These are phyloP conservation scores for Hypomontagnella submonticulosa DNA, from an alignment of 495 filamentous ascomycete species.

Conservation along the genomic window DNA sequence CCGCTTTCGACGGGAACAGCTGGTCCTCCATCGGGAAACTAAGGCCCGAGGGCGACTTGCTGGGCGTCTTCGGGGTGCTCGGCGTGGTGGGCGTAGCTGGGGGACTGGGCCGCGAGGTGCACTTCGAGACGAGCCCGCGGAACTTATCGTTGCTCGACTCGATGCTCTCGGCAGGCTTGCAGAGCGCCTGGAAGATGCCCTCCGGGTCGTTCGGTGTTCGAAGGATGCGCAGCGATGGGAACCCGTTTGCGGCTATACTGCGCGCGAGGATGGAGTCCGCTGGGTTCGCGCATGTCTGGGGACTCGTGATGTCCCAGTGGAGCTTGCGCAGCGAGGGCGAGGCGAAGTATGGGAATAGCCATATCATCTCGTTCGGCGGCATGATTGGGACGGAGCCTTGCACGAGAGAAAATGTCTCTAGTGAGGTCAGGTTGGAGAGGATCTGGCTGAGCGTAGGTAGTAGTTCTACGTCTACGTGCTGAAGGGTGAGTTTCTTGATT, in stretches of 20 bases:
- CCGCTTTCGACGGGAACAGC: slow-evolving; percentile 49
- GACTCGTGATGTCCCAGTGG: slow-evolving; percentile 82
- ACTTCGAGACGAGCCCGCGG: slow-evolving; percentile 47
- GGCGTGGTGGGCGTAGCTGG: slow-evolving; percentile 42
- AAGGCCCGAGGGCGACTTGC: slow-evolving; percentile 41
- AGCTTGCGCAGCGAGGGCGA: slow-evolving; percentile 72
- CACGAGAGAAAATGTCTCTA: slow-evolving; percentile 75
- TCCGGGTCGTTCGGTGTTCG: slow-evolving; percentile 80
- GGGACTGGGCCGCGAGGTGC: slow-evolving; percentile 39
- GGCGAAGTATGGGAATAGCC: slow-evolving; percentile 74
- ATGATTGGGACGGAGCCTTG: slow-evolving; percentile 72
- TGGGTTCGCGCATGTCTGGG: slow-evolving; percentile 51
- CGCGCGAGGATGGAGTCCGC: slow-evolving; percentile 79
- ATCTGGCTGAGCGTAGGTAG: slow-evolving; percentile 79
- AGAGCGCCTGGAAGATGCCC: slow-evolving; percentile 76
- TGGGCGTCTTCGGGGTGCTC: slow-evolving; percentile 42
- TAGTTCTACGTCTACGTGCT: slow-evolving; percentile 71
- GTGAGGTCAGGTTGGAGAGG: slow-evolving; percentile 69
- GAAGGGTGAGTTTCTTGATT: slow-evolving; percentile 69
- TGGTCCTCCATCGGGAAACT: slow-evolving; percentile 44
- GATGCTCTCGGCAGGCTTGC: slow-evolving; percentile 62
- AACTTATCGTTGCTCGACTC: slow-evolving; percentile 53
- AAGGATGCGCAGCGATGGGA: slow-evolving; percentile 74
- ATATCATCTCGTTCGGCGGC: slow-evolving; percentile 68
- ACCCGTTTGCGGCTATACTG: slow-evolving; percentile 74